Conservation (phyloP, 2,329 filamentous ascomycete genomes). For the Pseudocercospora musae region DNA sequence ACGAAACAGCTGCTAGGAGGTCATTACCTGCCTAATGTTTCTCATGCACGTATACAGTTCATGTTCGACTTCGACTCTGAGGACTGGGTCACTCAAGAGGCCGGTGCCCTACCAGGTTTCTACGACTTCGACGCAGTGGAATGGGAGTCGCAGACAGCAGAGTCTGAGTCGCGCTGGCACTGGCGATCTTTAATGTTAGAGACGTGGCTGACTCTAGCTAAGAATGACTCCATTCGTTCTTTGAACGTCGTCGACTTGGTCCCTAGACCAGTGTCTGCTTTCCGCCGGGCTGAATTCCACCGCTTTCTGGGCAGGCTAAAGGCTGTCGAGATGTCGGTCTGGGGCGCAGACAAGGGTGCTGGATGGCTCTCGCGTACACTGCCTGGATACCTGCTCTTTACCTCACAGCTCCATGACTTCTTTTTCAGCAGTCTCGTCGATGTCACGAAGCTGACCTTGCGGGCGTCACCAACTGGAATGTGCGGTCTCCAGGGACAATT, state of each 20-base stretch:
- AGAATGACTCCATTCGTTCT: background rate
- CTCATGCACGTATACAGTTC: background rate
- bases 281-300: background rate
- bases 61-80: constrained; percentile 1
- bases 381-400: constrained; percentile 4
- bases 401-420: constrained; percentile 1
- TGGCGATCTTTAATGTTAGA: constrained; percentile 6
- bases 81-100: constrained; percentile 1
- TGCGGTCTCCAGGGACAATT: background rate
- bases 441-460: background rate
- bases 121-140: background rate
- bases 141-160: background rate
- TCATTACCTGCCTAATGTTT: background rate
- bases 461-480: background rate
- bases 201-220: constrained; percentile 4
- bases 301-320: background rate
- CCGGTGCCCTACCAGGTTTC: background rate
- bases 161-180: constrained; percentile 3
- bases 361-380: constrained; percentile 5
- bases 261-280: constrained; percentile 1
- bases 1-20: background rate
- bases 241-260: constrained; percentile 1
- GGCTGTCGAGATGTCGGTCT: constrained; percentile 2
- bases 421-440: background rate
- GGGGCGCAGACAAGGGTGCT: constrained; percentile 7